phyloP scores from a whole-genome alignment of 768 basidiomycete genomes.

The Brasilioporus rufonigricans region DNA sequence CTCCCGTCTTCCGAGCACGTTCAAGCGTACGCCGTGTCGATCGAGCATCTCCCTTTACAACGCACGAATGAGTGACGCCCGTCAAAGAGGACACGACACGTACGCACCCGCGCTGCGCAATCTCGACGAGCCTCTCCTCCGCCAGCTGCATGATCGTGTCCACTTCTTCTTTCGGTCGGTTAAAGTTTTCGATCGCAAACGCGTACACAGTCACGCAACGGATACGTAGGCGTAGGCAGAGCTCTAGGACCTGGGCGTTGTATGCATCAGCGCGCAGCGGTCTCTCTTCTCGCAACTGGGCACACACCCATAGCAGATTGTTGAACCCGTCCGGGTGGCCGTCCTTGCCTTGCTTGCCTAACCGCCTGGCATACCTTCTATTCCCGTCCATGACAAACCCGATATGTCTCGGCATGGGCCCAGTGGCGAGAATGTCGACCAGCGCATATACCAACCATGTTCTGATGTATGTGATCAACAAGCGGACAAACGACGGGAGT shows the following conservation, averaged over 20 bases:
- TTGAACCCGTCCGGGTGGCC: conserved; percentile 87
- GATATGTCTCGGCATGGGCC: conserved; percentile 86
- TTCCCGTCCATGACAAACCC: conserved; percentile 99
- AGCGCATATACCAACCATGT: conserved; percentile 41
- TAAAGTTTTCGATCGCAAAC: conserved; percentile 98
- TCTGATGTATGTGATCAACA: conserved; percentile 15
- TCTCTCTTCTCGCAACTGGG: background rate
- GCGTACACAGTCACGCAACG: conserved; percentile 91
- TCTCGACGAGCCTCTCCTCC: conserved; percentile 71
- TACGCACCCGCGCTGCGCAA: conserved; percentile 77
- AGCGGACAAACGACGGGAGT: conserved; percentile 11
- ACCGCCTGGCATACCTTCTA: conserved; percentile 77
- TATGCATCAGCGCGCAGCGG: background rate
- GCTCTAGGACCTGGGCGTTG: conserved; percentile 68
- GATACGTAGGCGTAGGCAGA: conserved; percentile 78
- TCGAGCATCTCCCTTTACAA: conserved; percentile 76
- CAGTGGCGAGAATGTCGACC: conserved; percentile 67
- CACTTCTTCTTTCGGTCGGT: conserved; percentile 81
- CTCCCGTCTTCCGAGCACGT: conserved; percentile 71
- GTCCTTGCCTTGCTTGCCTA: conserved; percentile 61
- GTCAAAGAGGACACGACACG: background rate
- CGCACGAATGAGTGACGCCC: background rate
- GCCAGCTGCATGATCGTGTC: conserved; percentile 84
- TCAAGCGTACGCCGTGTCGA: conserved; percentile 78
- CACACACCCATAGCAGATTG: conserved; percentile 71